These are phyloP conservation scores for Myxozyma sirexii DNA, from an alignment of 805 yeast species.

Conservation along the genomic window DNA sequence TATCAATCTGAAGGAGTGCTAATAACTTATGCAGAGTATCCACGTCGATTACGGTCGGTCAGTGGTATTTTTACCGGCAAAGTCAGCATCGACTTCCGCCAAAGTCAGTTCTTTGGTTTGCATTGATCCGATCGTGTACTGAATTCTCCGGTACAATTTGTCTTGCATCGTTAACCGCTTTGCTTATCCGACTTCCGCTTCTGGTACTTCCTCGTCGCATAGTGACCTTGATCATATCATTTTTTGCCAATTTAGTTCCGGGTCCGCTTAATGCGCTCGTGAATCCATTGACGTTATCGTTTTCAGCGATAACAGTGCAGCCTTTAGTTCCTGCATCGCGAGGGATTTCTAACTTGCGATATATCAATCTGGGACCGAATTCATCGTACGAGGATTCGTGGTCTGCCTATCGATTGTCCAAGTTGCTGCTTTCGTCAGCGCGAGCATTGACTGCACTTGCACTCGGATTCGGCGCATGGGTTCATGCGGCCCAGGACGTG, in stretches of 20 bases:
- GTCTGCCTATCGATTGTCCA: constrained; percentile 45
- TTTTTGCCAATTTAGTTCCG: constrained; percentile 37
- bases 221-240: constrained; percentile 35
- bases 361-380: constrained; percentile 28
- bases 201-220: constrained; percentile 43
- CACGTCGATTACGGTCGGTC: constrained; percentile 43
- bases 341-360: constrained; percentile 33
- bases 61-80: constrained; percentile 45
- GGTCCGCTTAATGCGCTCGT: constrained; percentile 40
- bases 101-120: constrained; percentile 32
- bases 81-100: constrained; percentile 35
- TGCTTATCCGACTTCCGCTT: constrained; percentile 44
- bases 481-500: constrained; percentile 44
- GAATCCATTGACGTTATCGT: constrained; percentile 45
- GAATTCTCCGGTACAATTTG: constrained; percentile 46
- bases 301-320: constrained; percentile 43
- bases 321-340: constrained; percentile 43
- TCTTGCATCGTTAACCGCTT: constrained; percentile 40
- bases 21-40: constrained; percentile 36
- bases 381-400: constrained; percentile 34
- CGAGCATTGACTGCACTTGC: constrained; percentile 44
- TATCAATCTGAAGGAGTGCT: not conserved
- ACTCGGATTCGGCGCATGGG: constrained; percentile 47
- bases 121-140: constrained; percentile 39
- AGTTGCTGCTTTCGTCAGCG: constrained; percentile 44